Evolutionary conservation across 257 asterid species (phyloP).

Genomic region (Anisodus acutangulus): DNA sequence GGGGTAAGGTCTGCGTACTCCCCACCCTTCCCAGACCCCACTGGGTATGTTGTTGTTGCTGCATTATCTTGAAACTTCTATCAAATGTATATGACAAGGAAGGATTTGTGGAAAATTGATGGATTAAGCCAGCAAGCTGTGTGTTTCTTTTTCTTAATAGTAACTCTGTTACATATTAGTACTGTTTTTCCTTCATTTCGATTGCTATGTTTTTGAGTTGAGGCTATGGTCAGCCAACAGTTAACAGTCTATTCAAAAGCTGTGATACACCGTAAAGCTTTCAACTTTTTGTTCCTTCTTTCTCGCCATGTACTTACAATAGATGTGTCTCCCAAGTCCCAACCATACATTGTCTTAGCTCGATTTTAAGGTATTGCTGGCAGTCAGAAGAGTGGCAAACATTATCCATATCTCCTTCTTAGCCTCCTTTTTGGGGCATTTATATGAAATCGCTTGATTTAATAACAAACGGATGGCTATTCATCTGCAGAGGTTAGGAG

Average conservation of each 20-base stretch:
- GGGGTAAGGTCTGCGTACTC: too few species aligned
- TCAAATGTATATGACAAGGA: background rate
- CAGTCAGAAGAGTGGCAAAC: background rate
- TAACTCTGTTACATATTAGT: background rate
- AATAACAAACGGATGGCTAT: background rate
- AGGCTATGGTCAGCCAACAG: background rate
- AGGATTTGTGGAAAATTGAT: background rate
- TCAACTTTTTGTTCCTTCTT: background rate
- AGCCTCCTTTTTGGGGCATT: background rate
- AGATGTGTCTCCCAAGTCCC: background rate
- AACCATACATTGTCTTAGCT: background rate
- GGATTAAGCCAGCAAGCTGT: background rate
- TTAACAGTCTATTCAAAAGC: background rate
- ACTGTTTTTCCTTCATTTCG: background rate
- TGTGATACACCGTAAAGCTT: background rate
- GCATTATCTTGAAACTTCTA: background rate
- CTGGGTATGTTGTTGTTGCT: background rate
- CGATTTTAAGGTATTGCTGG: background rate
- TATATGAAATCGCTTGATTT: background rate
- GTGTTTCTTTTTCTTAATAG: background rate
- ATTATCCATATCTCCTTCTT: background rate
- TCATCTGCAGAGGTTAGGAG: constrained; percentile 81
- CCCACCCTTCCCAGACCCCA: too few species aligned
- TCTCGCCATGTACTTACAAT: background rate
- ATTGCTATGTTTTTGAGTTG: background rate